phyloP scores from a whole-genome alignment of 2,329 filamentous ascomycete species.

The Monosporascus sp. region DNA sequence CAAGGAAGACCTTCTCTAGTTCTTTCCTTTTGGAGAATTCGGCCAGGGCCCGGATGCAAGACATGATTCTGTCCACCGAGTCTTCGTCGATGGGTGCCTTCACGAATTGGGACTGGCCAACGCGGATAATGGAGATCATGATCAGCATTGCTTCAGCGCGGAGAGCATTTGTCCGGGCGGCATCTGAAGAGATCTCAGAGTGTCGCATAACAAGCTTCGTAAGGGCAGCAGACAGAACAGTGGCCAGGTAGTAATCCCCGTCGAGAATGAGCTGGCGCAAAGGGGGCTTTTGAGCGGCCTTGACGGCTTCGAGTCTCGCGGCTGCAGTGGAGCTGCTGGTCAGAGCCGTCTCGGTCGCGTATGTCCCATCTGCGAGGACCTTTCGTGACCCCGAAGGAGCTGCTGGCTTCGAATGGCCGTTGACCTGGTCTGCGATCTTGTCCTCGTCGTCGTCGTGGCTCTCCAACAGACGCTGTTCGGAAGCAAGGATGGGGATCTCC shows the following conservation, averaged over 20 bases:
- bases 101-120: slow-evolving; percentile 97
- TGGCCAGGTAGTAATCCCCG: slow-evolving; percentile 92
- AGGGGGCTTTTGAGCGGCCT: slow-evolving; percentile 93
- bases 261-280: slow-evolving; percentile 92
- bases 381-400: slow-evolving; percentile 82
- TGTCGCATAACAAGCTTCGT: slow-evolving; percentile 98
- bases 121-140: slow-evolving; percentile 97
- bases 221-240: slow-evolving; percentile 90
- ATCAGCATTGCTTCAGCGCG: slow-evolving; percentile 98
- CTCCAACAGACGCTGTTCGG: slow-evolving; percentile 87
- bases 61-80: slow-evolving; percentile 98
- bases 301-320: slow-evolving; percentile 91
- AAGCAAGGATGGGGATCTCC: slow-evolving; percentile 94
- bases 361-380: slow-evolving; percentile 92
- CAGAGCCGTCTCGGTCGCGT: slow-evolving; percentile 92
- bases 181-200: slow-evolving; percentile 83
- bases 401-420: slow-evolving; percentile 71
- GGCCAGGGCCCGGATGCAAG: slow-evolving; percentile 85
- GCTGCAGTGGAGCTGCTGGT: slow-evolving; percentile 88
- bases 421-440: slow-evolving; percentile 59
- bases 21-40: slow-evolving; percentile 89
- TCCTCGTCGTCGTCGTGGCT: slow-evolving; percentile 71
- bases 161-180: slow-evolving; percentile 84
- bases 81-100: slow-evolving; percentile 97
- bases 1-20: slow-evolving; percentile 85